A percentile compares a stretch with the other conserved stretches of the same genome.
phyloP scores from a whole-genome alignment of 2,329 filamentous ascomycete genomes.

The Domatiomyces globalis region DNA sequence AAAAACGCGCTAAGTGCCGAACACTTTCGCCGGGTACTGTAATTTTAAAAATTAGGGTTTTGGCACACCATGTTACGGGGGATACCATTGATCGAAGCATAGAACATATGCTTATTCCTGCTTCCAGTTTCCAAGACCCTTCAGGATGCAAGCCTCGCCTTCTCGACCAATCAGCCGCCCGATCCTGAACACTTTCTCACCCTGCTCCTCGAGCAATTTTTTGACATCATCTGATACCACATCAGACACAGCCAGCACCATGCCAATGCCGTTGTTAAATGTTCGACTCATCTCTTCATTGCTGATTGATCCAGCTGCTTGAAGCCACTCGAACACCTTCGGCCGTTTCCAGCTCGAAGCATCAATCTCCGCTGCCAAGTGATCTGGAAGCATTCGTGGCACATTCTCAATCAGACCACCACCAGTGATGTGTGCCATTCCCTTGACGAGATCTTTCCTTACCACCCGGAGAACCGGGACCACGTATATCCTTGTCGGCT shows the following conservation, averaged over 20 bases:
- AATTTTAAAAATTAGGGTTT: too few species aligned
- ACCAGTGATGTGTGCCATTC: constrained; percentile 92
- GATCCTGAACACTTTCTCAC: constrained; percentile 65
- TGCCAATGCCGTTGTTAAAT: constrained; percentile 90
- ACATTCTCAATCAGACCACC: constrained; percentile 89
- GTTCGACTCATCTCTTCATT: constrained; percentile 73
- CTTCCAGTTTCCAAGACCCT: constrained; percentile 40
- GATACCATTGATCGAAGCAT: not conserved
- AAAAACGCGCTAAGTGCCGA: too few species aligned
- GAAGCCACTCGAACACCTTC: constrained; percentile 76
- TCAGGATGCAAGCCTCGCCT: constrained; percentile 46
- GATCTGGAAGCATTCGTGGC: constrained; percentile 72
- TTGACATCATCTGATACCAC: constrained; percentile 48
- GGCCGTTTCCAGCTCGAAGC: constrained; percentile 61
- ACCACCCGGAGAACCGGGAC: constrained; percentile 56
- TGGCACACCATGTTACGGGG: too few species aligned
- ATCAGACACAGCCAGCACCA: constrained; percentile 70
- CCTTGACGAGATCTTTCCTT: constrained; percentile 57
- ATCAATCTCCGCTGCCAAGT: constrained; percentile 69
- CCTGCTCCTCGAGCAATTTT: constrained; percentile 46
- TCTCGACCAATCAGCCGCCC: constrained; percentile 53
- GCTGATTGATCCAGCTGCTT: constrained; percentile 48
- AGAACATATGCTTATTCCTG: not conserved
- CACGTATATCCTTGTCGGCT: constrained; percentile 89
- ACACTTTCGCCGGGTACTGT: too few species aligned